Base-by-base conservation (phyloP, 257 asterid species). In the Mitragyna speciosa region DNA sequence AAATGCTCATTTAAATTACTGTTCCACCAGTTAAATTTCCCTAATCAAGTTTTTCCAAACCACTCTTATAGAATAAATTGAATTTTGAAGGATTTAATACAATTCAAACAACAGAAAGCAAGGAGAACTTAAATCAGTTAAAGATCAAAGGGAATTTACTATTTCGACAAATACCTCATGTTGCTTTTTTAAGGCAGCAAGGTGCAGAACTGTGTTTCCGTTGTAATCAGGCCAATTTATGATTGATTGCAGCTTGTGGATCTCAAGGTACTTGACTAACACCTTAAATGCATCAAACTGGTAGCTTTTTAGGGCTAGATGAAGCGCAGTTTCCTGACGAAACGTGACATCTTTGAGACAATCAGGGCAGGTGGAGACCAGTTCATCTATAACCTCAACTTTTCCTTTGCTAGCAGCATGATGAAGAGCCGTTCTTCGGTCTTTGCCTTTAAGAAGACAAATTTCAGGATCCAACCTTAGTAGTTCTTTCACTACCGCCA, bases 171-270 rank as follows among this genome's bases (percentile, higher is more conserved):
- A 56, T 72, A 43, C 82, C 82, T 79, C 82, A 11, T 79, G 41
- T 24, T 79, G 82, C 33, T 67, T 75, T 15, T 72, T 71, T 39
- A 81, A 82, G 16, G 89, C 88, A 2, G 90, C 93, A 39, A 84
- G 81, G 81, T 90, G 97, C 85, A 92, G 68, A 36, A 88, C 75
- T 26, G 89, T 87, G 81, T 89, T 85, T 31, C 93, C 94, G 39
- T 30, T 80, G 3, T 56, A 52, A 68, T 90, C 94, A 73, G 64
- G 85, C 76, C 9, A 39, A 30, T 86, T 87, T 45, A 86, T 30
- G 75, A 77, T 33, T 52, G 39, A 45, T 10, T 52, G 77, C 77
- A 73, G 30, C 48, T 31, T 45, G 17, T 73, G 43, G 4, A 52
- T 33, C 64, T 75, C 78, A 36, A 78, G 51, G 83, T 85, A 86